phyloP scores from a whole-genome alignment of 345 rosid species.

The Camelina hispida region DNA sequence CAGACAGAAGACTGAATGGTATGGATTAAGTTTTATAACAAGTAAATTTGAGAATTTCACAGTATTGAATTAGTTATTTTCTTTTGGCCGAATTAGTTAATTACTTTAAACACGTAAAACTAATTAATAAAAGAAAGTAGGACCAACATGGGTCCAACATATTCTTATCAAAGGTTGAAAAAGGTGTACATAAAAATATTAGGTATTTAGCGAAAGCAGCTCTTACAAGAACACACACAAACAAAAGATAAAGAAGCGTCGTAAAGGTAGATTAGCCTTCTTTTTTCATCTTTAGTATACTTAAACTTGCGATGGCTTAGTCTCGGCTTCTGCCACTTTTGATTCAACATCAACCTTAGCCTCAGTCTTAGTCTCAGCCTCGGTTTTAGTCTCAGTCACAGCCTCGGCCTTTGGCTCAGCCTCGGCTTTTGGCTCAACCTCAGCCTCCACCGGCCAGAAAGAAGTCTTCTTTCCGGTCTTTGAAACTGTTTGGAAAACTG shows the following conservation, averaged over 20 bases:
- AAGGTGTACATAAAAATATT: constrained; percentile 13
- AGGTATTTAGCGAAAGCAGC: constrained; percentile 16
- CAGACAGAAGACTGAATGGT: background rate
- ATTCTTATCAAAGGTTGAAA: constrained; percentile 28
- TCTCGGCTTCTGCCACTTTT: constrained; percentile 33
- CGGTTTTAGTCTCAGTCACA: constrained; percentile 19
- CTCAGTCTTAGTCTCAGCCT: constrained; percentile 26
- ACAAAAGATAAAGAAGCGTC: constrained; percentile 19
- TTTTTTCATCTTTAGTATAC: constrained; percentile 16
- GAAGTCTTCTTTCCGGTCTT: constrained; percentile 89
- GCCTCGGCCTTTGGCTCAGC: background rate
- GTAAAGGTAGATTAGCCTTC: constrained; percentile 8
- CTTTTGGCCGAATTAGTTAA: background rate
- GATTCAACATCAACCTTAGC: constrained; percentile 38
- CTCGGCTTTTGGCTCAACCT: constrained; percentile 44
- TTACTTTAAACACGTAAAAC: background rate
- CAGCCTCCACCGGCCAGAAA: constrained; percentile 76
- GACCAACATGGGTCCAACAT: constrained; percentile 38
- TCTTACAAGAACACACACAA: constrained; percentile 24
- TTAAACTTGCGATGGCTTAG: constrained; percentile 40
- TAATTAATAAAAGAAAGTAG: constrained; percentile 13
- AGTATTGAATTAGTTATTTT: background rate
- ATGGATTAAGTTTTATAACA: background rate
- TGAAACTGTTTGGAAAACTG: constrained; percentile 82
- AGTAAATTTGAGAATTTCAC: background rate